Evolutionary conservation across 208 protist species (phyloP).

Genomic region (Leishmania aethiopica): DNA sequence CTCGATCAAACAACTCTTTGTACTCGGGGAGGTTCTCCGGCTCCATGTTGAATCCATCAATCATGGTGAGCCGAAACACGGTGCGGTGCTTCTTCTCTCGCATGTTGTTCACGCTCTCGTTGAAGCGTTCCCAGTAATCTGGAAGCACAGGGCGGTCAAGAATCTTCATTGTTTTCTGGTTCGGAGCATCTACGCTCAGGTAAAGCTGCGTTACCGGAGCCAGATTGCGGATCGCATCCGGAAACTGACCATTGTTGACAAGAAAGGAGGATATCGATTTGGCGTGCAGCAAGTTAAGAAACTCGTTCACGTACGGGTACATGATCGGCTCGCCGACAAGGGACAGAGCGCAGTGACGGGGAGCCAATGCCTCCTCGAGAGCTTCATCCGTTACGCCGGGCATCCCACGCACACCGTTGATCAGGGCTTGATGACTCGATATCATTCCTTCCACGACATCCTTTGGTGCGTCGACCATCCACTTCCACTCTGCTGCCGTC

Average conservation of each 20-base stretch:
- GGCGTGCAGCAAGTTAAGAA: slow-evolving; percentile 80
- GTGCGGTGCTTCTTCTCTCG: slow-evolving; percentile 89
- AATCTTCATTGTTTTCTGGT: slow-evolving; percentile 87
- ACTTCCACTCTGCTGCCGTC: slow-evolving; percentile 90
- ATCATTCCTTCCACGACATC: slow-evolving; percentile 89
- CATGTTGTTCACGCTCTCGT: slow-evolving; percentile 91
- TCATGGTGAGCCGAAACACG: slow-evolving; percentile 97
- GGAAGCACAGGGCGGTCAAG: slow-evolving; percentile 92
- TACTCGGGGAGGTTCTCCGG: slow-evolving; percentile 89
- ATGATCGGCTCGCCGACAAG: slow-evolving; percentile 96
- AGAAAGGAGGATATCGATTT: slow-evolving; percentile 92
- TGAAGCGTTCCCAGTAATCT: slow-evolving; percentile 96
- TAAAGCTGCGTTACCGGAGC: slow-evolving; percentile 94
- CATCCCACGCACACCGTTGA: slow-evolving; percentile 87
- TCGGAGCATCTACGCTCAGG: slow-evolving; percentile 93
- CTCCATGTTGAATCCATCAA: slow-evolving; percentile 95
- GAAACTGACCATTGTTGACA: slow-evolving; percentile 94
- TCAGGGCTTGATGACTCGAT: slow-evolving; percentile 72
- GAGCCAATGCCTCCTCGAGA: slow-evolving; percentile 84
- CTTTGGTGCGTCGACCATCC: slow-evolving; percentile 92
- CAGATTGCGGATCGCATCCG: slow-evolving; percentile 67
- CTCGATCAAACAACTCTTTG: slow-evolving; percentile 85
- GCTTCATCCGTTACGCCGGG: slow-evolving; percentile 86
- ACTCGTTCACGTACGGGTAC: slow-evolving; percentile 95
- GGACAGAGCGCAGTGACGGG: slow-evolving; percentile 94